phyloP scores from a whole-genome alignment of 768 basidiomycete species.

The Bullera alba region DNA sequence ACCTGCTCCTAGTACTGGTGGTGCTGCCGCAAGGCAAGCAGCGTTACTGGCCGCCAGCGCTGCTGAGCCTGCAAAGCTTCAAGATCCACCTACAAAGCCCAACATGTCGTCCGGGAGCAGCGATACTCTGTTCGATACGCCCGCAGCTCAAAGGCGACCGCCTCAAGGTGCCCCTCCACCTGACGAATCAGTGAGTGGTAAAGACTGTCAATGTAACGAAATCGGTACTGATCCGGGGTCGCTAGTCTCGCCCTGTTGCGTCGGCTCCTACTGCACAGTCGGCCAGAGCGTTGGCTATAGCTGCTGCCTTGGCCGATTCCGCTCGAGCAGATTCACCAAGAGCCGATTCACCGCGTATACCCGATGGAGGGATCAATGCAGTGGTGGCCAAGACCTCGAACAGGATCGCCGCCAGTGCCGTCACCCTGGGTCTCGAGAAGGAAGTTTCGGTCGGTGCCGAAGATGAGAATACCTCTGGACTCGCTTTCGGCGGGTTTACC shows the following conservation, averaged over 20 bases:
- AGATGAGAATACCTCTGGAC: slow-evolving; percentile 8
- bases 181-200: not conserved
- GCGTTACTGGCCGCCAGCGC: too few relatives aligned
- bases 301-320: not conserved
- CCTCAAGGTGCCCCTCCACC: not conserved
- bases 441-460: too few relatives aligned
- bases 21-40: not conserved
- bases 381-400: slow-evolving; percentile 19
- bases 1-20: not conserved
- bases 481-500: slow-evolving; percentile 10
- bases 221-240: too few relatives aligned
- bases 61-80: not conserved
- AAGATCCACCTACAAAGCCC: not conserved
- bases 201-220: too few relatives aligned
- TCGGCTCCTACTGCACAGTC: not conserved
- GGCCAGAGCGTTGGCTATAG: not conserved
- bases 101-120: not conserved
- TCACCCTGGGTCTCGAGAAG: slow-evolving; percentile 13
- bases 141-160: too few relatives aligned
- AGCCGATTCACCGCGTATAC: slow-evolving; percentile 33
- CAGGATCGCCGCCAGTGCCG: slow-evolving; percentile 7
- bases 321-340: slow-evolving; percentile 2
- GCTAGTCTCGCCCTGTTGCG: not conserved
- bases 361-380: slow-evolving; percentile 25
- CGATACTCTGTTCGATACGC: not conserved